phyloP scores from a whole-genome alignment of 495 filamentous ascomycete species.

The Aspergillus indologenus region DNA sequence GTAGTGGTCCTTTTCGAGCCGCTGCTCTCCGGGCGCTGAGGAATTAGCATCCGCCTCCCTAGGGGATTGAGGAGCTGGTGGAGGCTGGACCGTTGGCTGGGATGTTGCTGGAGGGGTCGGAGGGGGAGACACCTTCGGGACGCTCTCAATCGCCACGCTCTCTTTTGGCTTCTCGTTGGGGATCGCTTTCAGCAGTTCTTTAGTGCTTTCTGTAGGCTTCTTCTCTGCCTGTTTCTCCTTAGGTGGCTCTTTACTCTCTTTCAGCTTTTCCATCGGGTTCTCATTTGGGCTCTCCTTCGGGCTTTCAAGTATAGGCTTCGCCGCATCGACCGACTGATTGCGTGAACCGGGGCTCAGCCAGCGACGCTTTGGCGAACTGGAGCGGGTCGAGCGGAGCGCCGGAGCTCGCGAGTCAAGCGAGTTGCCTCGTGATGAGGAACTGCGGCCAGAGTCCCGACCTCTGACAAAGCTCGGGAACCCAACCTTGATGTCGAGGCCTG shows the following conservation, averaged over 20 bases:
- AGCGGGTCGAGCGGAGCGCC: conserved; percentile 52
- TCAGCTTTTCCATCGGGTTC: conserved; percentile 20
- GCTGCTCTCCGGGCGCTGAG: conserved; percentile 43
- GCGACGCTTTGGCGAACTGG: conserved; percentile 54
- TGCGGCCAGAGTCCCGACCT: conserved; percentile 40
- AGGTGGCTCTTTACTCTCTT: conserved; percentile 1
- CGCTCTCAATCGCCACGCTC: neutral
- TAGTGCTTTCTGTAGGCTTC: neutral
- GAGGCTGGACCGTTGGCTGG: no score
- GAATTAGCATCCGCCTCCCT: conserved; percentile 27
- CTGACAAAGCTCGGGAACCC: conserved; percentile 37
- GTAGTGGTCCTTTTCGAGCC: conserved; percentile 71
- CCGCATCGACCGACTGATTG: conserved; percentile 33
- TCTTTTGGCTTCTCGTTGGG: neutral
- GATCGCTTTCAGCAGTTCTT: neutral
- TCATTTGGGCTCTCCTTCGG: conserved; percentile 58
- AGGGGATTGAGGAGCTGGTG: conserved; percentile 28
- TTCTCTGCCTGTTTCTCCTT: neutral
- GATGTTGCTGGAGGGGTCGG: no score
- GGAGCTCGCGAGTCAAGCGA: conserved; percentile 64
- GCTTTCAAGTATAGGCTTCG: conserved; percentile 41
- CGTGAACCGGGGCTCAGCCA: conserved; percentile 34
- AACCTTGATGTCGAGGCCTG: conserved; percentile 35
- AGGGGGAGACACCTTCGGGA: neutral
- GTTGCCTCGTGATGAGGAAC: conserved; percentile 48